These are phyloP conservation scores for Phyllosticta citrichinensis DNA, from an alignment of 2,329 filamentous ascomycete species.

Conservation along the genomic window DNA sequence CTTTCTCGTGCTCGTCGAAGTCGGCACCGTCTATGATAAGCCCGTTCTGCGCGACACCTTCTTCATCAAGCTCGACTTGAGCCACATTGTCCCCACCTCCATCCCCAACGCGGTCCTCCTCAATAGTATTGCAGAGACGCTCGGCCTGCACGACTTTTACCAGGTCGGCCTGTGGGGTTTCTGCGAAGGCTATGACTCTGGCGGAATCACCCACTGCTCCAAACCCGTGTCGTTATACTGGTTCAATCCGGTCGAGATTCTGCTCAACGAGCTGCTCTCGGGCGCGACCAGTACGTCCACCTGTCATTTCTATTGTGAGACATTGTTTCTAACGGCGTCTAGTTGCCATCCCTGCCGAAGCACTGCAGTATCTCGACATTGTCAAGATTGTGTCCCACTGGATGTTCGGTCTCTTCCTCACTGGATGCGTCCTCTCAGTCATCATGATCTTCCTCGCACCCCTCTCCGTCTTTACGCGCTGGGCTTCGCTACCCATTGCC, in stretches of 20 bases:
- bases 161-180: slow-evolving; percentile 86
- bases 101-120: slow-evolving; percentile 65
- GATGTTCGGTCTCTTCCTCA: slow-evolving; percentile 86
- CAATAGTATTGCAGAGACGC: slow-evolving; percentile 75
- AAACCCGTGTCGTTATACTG: slow-evolving; percentile 62
- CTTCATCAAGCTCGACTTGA: slow-evolving; percentile 76
- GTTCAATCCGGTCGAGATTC: slow-evolving; percentile 82
- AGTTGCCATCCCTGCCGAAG: slow-evolving; percentile 72
- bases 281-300: slow-evolving; percentile 59
- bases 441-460: slow-evolving; percentile 58
- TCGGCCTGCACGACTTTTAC: slow-evolving; percentile 91
- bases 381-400: slow-evolving; percentile 65
- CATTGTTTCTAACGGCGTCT: slow-evolving; percentile 3
- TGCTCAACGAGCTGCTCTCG: slow-evolving; percentile 68
- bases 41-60: slow-evolving; percentile 59
- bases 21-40: slow-evolving; percentile 61
- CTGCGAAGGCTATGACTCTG: slow-evolving; percentile 71
- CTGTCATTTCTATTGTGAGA: not conserved
- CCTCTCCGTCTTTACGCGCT: slow-evolving; percentile 42
- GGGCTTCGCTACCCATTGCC: slow-evolving; percentile 55
- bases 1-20: slow-evolving; percentile 71
- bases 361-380: slow-evolving; percentile 58
- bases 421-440: slow-evolving; percentile 58
- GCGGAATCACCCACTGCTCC: slow-evolving; percentile 70
- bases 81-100: slow-evolving; percentile 66